A percentile compares a stretch with the other conserved stretches of the same genome.
These are phyloP conservation scores for Polyporus tsugae DNA, from an alignment of 1,284 basidiomycete genomes.

Conservation along the genomic window DNA sequence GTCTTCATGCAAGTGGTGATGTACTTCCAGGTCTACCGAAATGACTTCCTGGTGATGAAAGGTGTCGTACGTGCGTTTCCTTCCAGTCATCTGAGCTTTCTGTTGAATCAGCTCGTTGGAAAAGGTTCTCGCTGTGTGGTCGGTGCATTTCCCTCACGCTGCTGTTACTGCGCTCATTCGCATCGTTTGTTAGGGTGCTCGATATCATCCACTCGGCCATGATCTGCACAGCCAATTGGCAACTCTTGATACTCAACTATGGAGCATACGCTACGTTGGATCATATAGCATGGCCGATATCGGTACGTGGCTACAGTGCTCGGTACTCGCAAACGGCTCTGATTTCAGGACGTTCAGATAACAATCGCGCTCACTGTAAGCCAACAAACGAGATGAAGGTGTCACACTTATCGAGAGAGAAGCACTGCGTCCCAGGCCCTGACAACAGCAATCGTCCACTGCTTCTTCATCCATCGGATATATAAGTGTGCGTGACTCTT, in stretches of 20 bases:
- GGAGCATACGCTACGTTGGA: slow-evolving; percentile 22
- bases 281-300: slow-evolving; percentile 30
- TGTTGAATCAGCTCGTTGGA: background rate
- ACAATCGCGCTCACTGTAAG: slow-evolving; percentile 31
- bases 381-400: background rate
- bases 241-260: slow-evolving; percentile 24
- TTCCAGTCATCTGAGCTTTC: background rate
- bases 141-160: background rate
- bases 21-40: slow-evolving; percentile 27
- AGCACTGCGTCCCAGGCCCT: slow-evolving; percentile 15
- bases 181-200: slow-evolving; percentile 15
- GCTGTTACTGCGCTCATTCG: background rate
- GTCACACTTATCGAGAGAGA: background rate
- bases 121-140: slow-evolving; percentile 28
- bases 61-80: slow-evolving; percentile 14
- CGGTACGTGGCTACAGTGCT: slow-evolving; percentile 12
- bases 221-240: slow-evolving; percentile 28
- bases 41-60: slow-evolving; percentile 19
- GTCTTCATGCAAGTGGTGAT: slow-evolving; percentile 32
- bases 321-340: background rate
- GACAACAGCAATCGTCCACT: slow-evolving; percentile 29
- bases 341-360: slow-evolving; percentile 8
- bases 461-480: slow-evolving; percentile 31
- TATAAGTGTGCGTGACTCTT: slow-evolving; percentile 12
- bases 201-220: slow-evolving; percentile 26